A percentile compares a stretch with the other conserved stretches of the same genome.
Conservation (phyloP, 2,329 filamentous ascomycete genomes). For the Microdochium paspali region DNA sequence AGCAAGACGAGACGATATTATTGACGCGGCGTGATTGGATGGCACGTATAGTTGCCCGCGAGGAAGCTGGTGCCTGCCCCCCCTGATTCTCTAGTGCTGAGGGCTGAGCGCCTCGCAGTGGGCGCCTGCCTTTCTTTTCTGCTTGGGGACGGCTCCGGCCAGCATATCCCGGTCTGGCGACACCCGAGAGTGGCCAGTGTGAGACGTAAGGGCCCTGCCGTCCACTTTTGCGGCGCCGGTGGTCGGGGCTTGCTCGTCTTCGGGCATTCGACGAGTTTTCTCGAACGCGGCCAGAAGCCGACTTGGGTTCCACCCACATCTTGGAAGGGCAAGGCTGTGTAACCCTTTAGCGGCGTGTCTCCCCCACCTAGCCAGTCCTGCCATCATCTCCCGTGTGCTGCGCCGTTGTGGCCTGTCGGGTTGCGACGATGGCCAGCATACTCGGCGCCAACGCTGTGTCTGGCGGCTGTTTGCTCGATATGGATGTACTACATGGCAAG, state of each 20-base stretch:
- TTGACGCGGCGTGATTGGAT: no score
- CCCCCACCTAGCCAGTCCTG: neutral
- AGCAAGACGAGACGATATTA: no score
- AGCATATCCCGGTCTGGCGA: neutral
- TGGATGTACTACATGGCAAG: no score
- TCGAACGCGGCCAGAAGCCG: constrained; percentile 1
- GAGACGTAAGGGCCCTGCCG: neutral
- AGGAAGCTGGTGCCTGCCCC: no score
- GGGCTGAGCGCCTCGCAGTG: neutral
- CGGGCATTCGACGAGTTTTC: neutral
- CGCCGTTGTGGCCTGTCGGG: neutral
- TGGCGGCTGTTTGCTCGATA: no score
- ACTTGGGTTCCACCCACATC: neutral
- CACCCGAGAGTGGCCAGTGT: neutral
- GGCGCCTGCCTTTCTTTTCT: neutral
- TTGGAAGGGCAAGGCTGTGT: neutral
- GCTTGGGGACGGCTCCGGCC: neutral
- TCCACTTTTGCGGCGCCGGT: neutral
- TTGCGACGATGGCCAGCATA: no score
- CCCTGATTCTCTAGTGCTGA: neutral
- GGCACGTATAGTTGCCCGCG: no score
- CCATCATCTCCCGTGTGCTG: neutral
- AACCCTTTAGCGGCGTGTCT: neutral
- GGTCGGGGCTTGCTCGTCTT: neutral
- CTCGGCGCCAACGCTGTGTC: no score